Evolutionary conservation across 179 eudicot species (phyloP), one percentile per base, ranked within the genome.

Genomic region (Beta macrorhiza): DNA sequence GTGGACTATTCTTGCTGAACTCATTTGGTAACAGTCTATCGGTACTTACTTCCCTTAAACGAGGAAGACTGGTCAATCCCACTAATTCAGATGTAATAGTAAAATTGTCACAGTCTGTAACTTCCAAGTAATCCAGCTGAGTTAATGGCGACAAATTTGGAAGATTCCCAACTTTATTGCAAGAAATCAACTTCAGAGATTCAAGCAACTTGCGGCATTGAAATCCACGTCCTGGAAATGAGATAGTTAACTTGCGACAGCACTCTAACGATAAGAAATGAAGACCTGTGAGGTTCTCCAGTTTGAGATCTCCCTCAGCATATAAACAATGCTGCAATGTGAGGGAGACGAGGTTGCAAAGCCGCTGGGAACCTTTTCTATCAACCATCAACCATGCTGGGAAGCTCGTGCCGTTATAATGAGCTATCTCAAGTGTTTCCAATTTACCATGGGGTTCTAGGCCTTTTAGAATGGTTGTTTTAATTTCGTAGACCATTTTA

Each of bases 361-460:
- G 77, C 55, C 20, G 19, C 4, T 49, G 7, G 53, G 58, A 72
- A 11, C 76, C 76, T 20, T 49, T 37, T 51, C 59, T 11, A 19
- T 74, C 63, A 74, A 56, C 85, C 82, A 83, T 4, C 55, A 20
- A 16, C 53, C 53, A 49, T 0, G 0, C 11, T 49, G 82, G 57
- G 4, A 78, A 57, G 25, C 16, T 63, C 11, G 29, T n/a, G 6
- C 85, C 85, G 4, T 51, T 25, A 8, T 64, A 64, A 29, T 22
- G 29, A 22, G 1, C 42, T 5, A 44, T 51, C n/a, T 45, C n/a
- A 69, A 69, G 73, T 5, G 5, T 25, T 14, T 29, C 53, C 78
- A 87, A 42, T 45, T 83, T 78, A 3, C 76, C 61, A 78, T 82
- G 87, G 37, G 87, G 87, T 42, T 78, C 59, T 13, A 87, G 20